Evolutionary conservation across 257 asterid species (phyloP).

Genomic region (Leptodermis oblonga): DNA sequence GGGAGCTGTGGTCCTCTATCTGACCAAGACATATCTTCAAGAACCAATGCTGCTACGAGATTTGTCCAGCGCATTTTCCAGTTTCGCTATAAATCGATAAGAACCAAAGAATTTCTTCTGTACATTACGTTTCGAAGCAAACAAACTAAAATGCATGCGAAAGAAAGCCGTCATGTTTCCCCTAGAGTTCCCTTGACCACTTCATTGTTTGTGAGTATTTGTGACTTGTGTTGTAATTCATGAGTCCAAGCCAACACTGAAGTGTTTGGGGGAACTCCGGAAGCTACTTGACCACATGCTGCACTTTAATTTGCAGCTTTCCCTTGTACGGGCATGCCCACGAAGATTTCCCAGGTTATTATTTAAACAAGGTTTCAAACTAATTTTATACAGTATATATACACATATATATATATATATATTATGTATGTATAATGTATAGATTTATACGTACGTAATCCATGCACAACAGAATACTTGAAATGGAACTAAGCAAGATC

Average conservation of each 20-base stretch:
- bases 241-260: slow-evolving; percentile 30
- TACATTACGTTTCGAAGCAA: background rate
- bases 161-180: background rate
- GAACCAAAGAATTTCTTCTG: too few species aligned
- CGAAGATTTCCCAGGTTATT: too few species aligned
- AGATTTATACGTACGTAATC: too few species aligned
- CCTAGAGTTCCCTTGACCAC: slow-evolving; percentile 3
- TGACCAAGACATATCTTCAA: slow-evolving; percentile 2
- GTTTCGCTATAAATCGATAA: slow-evolving; percentile 14
- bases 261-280: slow-evolving; percentile 82
- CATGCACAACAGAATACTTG: too few species aligned
- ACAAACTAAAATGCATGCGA: background rate
- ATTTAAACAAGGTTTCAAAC: too few species aligned
- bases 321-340: too few species aligned
- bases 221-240: background rate
- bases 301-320: too few species aligned
- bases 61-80: slow-evolving; percentile 1
- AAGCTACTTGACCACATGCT: slow-evolving; percentile 33
- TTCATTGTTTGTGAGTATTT: background rate
- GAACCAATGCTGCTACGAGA: background rate
- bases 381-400: too few species aligned
- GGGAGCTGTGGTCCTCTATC: slow-evolving; percentile 14
- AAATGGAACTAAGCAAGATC: too few species aligned
- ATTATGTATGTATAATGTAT: too few species aligned
- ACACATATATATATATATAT: too few species aligned